Percentiles rank a stretch among this genome's conserved stretches.
Evolutionary conservation across 345 rosid genomes (phyloP).

Genomic region (Laguncularia racemosa): DNA sequence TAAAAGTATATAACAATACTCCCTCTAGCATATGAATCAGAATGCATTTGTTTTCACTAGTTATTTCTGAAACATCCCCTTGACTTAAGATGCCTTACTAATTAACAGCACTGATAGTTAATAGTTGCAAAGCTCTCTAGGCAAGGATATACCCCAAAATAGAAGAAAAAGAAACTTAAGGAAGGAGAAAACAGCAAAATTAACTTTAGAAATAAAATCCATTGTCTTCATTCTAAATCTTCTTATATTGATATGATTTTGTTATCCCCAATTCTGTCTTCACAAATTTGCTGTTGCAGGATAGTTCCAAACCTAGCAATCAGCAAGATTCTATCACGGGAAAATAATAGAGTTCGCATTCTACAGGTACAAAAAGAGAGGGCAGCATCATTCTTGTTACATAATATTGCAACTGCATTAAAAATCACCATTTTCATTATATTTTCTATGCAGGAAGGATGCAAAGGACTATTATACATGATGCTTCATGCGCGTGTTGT

Average conservation of each 20-base stretch:
- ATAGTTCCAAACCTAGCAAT: conserved; percentile 94
- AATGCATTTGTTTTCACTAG: too few species aligned
- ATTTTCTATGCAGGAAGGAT: conserved; percentile 65
- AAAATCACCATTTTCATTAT: background rate
- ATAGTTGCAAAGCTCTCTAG: too few species aligned
- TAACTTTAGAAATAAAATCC: too few species aligned
- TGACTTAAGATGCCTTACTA: too few species aligned
- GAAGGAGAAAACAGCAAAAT: too few species aligned
- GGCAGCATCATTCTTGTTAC: background rate
- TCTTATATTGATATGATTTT: background rate
- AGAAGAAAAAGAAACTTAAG: too few species aligned
- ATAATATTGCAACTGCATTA: background rate
- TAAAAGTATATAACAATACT: too few species aligned
- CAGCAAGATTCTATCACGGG: conserved; percentile 80
- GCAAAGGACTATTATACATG: conserved; percentile 91
- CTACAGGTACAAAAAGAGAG: conserved; percentile 50
- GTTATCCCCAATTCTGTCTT: background rate
- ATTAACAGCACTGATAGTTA: too few species aligned
- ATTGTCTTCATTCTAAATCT: background rate
- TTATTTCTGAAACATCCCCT: too few species aligned
- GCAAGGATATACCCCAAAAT: too few species aligned
- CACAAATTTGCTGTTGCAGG: conserved; percentile 34
- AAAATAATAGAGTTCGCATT: conserved; percentile 88
- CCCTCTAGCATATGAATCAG: too few species aligned
- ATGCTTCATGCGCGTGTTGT: conserved; percentile 96